Evolutionary conservation across 2,329 filamentous ascomycete species (phyloP), one percentile per base, ranked within the genome.

Genomic region (Aureobasidium sp.): DNA sequence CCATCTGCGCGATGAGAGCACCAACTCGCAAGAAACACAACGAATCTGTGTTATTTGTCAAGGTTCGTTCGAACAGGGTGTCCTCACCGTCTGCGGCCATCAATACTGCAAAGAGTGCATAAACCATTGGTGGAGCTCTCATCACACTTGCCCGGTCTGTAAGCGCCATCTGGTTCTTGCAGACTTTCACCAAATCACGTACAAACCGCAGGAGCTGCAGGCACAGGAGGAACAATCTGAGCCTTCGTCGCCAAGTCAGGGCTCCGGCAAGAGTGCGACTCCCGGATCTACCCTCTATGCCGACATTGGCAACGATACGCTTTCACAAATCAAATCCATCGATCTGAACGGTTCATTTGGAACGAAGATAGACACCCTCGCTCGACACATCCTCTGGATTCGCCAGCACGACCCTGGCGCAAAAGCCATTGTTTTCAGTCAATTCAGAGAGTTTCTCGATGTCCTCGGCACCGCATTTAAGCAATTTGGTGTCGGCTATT

Each of bases 351-450:
- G 74, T 17, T 91, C 88, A 0, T 96, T 89, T 68, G 91, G 90
- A 1, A 95, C 89, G 0, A 99, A 97, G 73, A 86, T 97, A 19
- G 91, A 96, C 70, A 95, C 77, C 53, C 71, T 78, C 13, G 73
- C 74, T 29, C 83, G 90, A 2, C 94, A 97, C 71, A 74, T 97
- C 2, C 74, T 95, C 17, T 96, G 90, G 89, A 79, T 97, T 21
- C 84, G 93, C 2, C 79, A 88, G 65, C 84, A 89, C 50, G 91
- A 96, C 66, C 89, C 90, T 0, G 90, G 90, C 0, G 85, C 90
- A 10, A 97, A 97, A 70, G 89, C 89, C 0, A 88, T 99, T 70
- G 81, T 97, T n/a, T 99, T 96, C 72, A 95, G 90, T 1, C 93
- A 97, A 74, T 94, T 90, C 72, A 83, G 83, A 60, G 87, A 89